phyloP scores from a whole-genome alignment of 805 yeast species.

The Saturnispora halmiae region DNA sequence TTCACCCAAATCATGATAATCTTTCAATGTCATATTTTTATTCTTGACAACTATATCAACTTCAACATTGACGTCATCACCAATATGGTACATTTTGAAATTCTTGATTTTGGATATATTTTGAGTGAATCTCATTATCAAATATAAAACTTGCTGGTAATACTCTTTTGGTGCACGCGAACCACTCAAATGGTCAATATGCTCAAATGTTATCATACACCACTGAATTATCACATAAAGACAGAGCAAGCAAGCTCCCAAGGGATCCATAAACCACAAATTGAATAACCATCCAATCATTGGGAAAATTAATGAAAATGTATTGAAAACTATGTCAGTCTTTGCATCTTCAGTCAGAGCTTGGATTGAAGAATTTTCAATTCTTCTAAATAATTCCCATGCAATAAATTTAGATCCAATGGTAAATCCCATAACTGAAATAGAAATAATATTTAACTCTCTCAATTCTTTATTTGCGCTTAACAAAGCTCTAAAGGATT shows the following conservation, averaged over 20 bases:
- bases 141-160: constrained; percentile 55
- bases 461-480: constrained; percentile 32
- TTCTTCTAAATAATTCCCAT: constrained; percentile 53
- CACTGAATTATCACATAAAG: constrained; percentile 55
- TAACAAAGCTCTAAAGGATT: constrained; percentile 44
- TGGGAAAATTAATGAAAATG: constrained; percentile 65
- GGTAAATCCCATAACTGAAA: constrained; percentile 53
- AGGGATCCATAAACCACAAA: constrained; percentile 66
- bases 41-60: constrained; percentile 56
- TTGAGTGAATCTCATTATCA: constrained; percentile 61
- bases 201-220: constrained; percentile 58
- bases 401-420: constrained; percentile 51
- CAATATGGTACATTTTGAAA: constrained; percentile 67
- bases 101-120: constrained; percentile 56
- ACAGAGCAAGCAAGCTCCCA: constrained; percentile 60
- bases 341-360: constrained; percentile 78
- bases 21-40: constrained; percentile 43
- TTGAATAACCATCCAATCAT: constrained; percentile 42
- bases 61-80: constrained; percentile 68
- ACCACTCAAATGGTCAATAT: constrained; percentile 67
- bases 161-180: constrained; percentile 56
- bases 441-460: constrained; percentile 40
- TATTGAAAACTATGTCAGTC: constrained; percentile 68
- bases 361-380: constrained; percentile 58
- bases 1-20: constrained; percentile 74